Evolutionary conservation across 495 filamentous ascomycete genomes (phyloP), one percentile per base, ranked within the genome.

Genomic region (Neurospora sp.): DNA sequence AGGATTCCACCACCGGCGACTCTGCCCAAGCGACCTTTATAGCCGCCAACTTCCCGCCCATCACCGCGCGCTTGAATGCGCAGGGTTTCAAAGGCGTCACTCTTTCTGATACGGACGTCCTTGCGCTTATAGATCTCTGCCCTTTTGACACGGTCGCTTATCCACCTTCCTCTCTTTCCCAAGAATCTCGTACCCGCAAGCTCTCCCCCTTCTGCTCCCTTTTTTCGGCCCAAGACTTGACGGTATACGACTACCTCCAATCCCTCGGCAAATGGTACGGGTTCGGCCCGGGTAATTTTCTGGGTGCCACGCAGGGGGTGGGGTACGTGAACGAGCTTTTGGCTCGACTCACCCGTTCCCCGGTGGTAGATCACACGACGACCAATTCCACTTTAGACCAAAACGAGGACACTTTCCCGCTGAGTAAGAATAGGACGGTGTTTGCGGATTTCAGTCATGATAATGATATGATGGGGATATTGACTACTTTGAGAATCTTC

Each of bases 361-460:
- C 91, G 0, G 91, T 96, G n/a, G 76, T 82, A 0, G 92, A 95
- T 76, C 74, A 88, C 39, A 95, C 92, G 4, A 87, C 84, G 71
- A 91, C 88, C 9, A 96, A 97, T 75, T 82, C 79, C 14, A 95
- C 93, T 0, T 84, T 96, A 0, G 91, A 96, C 75, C 80, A 76
- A 3, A 81, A 86, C 46, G 77, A 81, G 3, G 73, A 72, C 12
- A 92, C 90, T 0, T 97, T 96, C 76, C 93, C 94, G 0, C 78
- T 96, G 10, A 84, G 87, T 44, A 79, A 81, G n/a, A 84, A 88
- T 53, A 80, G 82, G 20, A 81, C 70, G 35, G 79, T 96, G 5
- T 97, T 93, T 73, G 93, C 92, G 0, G 94, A 97, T 80, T 96
- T 97, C 78, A 91, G 89, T 27, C 94, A 97, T 77, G 94, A 97